Evolutionary conservation across 2,329 filamentous ascomycete genomes (phyloP), one percentile per base, ranked within the genome.

Genomic region (Xylaria digitata): DNA sequence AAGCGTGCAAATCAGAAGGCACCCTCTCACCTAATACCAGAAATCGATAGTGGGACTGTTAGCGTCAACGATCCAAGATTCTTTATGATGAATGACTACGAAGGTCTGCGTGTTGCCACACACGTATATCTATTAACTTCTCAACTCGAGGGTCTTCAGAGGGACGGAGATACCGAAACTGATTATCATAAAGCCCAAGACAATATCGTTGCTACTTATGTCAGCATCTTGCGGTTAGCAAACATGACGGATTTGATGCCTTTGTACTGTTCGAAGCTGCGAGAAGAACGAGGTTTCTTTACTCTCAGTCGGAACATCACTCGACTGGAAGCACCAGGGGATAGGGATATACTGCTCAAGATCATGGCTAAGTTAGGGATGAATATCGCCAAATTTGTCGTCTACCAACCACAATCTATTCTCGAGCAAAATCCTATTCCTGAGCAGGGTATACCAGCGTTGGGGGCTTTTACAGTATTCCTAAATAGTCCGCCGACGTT

Each of bases 221-320:
- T 96, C 62, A 91, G 92, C 73, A 90, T 92, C 67, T 81, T 99
- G 43, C 89, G 92, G 49, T 84, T 91, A 53, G 87, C 88, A 17
- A 88, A 89, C 40, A 87, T 96, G 61, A 88, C 91, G 66, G 90
- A 95, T 69, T 81, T 96, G 48, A 91, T 97, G 62, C 94, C 96
- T 0, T 82, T 97, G 0, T 99, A 99, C 78, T 94, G 92, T 69
- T 93, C 93, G 8, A 90, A 93, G 73, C 83, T 99, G 13, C 84
- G 87, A 9, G 81, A 84, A 6, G 82, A 87, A 13, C 86, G 90
- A 69, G 85, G 86, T 68, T 89, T 93, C 72, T 86, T 89, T 61
- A 90, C 90, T 17, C 84, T 99, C 55, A 92, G 90, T 64, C 87
- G 88, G 59, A 91, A 96, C 63, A 82, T 97, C 62, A 90, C 94